Evolutionary conservation across 1,284 basidiomycete species (phyloP).

Genomic region (Cutaneotrichosporon dermatis): DNA sequence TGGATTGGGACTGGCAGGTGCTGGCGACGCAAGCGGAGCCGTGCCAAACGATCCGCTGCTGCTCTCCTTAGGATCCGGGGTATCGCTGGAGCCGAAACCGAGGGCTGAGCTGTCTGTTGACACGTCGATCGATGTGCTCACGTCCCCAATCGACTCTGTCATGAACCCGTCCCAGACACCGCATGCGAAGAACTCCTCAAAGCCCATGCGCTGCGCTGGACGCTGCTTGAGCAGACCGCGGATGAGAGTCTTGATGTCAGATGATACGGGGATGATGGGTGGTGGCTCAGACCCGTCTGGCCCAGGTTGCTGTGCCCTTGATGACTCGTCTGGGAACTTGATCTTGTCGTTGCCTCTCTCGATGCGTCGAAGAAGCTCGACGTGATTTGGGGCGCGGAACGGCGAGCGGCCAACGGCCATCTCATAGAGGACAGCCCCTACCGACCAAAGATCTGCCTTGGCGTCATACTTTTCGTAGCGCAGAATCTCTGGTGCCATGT

Average conservation of each 20-base stretch:
- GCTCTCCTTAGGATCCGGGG: conserved; percentile 2
- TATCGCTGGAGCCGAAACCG: background rate
- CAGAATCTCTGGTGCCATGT: conserved; percentile 99
- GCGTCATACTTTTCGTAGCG: conserved; percentile 97
- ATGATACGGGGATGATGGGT: conserved; percentile 57
- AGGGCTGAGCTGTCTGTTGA: conserved; percentile 33
- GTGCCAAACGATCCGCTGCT: conserved; percentile 12
- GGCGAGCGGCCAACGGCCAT: conserved; percentile 91
- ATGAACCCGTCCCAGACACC: conserved; percentile 76
- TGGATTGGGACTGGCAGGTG: conserved; percentile 18
- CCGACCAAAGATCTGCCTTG: conserved; percentile 96
- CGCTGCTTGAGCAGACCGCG: conserved; percentile 74
- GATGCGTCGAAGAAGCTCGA: conserved; percentile 91
- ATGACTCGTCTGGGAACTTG: conserved; percentile 82
- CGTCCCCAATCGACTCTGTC: conserved; percentile 52
- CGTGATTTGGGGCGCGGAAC: conserved; percentile 91
- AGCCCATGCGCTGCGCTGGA: conserved; percentile 78
- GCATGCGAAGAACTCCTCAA: conserved; percentile 86
- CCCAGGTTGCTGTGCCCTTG: conserved; percentile 50
- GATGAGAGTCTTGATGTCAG: conserved; percentile 85
- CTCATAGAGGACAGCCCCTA: conserved; percentile 94
- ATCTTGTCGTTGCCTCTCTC: conserved; percentile 70
- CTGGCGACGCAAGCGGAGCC: conserved; percentile 2
- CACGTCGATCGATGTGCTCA: conserved; percentile 31
- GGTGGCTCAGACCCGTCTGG: conserved; percentile 19